Evolutionary conservation across 768 basidiomycete species (phyloP).

Genomic region (Lactifluus rugatus): DNA sequence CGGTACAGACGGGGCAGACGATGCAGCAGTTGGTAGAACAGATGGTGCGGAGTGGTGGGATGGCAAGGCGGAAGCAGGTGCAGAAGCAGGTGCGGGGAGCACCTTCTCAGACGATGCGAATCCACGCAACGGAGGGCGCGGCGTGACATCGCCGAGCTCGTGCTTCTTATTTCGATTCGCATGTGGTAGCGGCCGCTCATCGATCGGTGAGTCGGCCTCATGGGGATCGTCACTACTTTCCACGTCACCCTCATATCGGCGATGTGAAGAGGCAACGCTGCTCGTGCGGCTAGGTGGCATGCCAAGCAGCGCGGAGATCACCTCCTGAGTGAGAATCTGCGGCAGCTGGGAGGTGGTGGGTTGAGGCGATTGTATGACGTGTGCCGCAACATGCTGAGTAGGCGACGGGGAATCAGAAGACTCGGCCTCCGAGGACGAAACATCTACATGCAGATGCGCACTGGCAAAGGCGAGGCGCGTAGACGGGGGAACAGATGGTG

Average conservation of each 20-base stretch:
- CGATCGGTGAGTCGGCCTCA: conserved; percentile 19
- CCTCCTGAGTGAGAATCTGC: conserved; percentile 62
- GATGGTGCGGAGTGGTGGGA: conserved; percentile 13
- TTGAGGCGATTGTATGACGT: conserved; percentile 44
- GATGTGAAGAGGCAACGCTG: conserved; percentile 26
- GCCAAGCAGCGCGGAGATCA: conserved; percentile 56
- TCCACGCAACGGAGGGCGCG: conserved; percentile 34
- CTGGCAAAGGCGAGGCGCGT: conserved; percentile 21
- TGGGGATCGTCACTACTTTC: conserved; percentile 27
- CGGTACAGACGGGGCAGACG: neutral
- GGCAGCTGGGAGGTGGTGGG: conserved; percentile 44
- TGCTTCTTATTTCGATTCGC: neutral
- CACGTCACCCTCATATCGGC: conserved; percentile 30
- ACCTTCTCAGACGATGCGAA: conserved; percentile 14
- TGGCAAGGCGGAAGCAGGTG: neutral
- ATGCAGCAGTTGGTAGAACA: neutral
- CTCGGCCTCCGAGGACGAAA: conserved; percentile 11
- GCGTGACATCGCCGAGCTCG: conserved; percentile 47
- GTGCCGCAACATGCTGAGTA: conserved; percentile 13
- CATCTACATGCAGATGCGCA: conserved; percentile 15
- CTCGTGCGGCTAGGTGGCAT: conserved; percentile 33
- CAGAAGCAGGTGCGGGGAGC: neutral
- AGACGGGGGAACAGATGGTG: conserved; percentile 19
- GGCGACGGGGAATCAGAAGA: conserved; percentile 3
- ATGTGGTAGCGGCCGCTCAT: conserved; percentile 15